phyloP scores from a whole-genome alignment of 352 stramenopile genomes.

The Phytophthora kernoviae region DNA sequence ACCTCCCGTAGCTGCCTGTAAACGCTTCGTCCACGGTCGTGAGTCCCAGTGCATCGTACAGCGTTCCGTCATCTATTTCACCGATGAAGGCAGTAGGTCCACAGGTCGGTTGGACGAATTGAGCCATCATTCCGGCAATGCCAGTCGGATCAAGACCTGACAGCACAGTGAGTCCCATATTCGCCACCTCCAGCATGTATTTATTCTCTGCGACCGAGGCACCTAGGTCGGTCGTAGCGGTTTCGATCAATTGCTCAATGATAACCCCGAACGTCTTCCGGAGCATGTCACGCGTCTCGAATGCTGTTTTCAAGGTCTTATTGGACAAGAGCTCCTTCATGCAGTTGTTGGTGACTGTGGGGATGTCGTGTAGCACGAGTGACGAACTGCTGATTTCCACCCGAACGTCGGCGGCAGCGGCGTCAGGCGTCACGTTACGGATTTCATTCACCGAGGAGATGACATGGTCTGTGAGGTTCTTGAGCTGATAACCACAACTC shows the following conservation, averaged over 20 bases:
- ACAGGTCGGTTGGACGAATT: slow-evolving; percentile 36
- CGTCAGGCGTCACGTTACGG: slow-evolving; percentile 14
- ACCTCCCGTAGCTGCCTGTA: slow-evolving; percentile 24
- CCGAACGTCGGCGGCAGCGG: slow-evolving; percentile 15
- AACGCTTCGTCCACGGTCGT: slow-evolving; percentile 21
- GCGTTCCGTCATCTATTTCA: slow-evolving; percentile 24
- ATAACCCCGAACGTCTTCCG: slow-evolving; percentile 19
- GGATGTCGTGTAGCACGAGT: slow-evolving; percentile 16
- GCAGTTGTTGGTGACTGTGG: slow-evolving; percentile 17
- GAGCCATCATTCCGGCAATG: slow-evolving; percentile 27
- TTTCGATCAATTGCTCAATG: slow-evolving; percentile 19
- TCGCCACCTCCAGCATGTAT: slow-evolving; percentile 35
- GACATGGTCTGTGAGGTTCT: slow-evolving; percentile 30
- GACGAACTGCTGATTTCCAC: slow-evolving; percentile 9
- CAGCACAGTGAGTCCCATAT: slow-evolving; percentile 34
- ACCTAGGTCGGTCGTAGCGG: slow-evolving; percentile 8
- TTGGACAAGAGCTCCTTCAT: slow-evolving; percentile 14
- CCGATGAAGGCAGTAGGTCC: slow-evolving; percentile 6
- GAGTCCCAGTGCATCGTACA: slow-evolving; percentile 20
- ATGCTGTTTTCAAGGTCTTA: slow-evolving; percentile 10
- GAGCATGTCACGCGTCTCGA: slow-evolving; percentile 17
- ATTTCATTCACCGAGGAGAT: slow-evolving; percentile 19
- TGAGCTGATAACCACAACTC: slow-evolving; percentile 17
- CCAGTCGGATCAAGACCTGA: slow-evolving; percentile 32
- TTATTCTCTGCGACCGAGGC: slow-evolving; percentile 4